phyloP scores from a whole-genome alignment of 1,139 yeast species.

The Yamadazyma spencermartinsiae region DNA sequence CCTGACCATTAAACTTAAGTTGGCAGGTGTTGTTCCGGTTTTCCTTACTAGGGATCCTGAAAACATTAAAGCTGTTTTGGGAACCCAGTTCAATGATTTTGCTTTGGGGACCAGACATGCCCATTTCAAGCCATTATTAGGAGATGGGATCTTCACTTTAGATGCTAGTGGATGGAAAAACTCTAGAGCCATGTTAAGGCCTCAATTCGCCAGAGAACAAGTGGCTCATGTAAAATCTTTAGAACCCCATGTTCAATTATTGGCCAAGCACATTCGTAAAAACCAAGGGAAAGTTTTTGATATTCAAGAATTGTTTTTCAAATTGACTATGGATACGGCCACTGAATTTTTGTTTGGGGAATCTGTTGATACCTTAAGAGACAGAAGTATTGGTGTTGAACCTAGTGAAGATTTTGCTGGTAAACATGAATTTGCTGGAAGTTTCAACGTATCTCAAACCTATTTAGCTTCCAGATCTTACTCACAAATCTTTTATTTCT shows the following conservation, averaged over 20 bases:
- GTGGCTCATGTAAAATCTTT: conserved; percentile 49
- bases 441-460: conserved; percentile 33
- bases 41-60: conserved; percentile 38
- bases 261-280: conserved; percentile 34
- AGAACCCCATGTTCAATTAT: conserved; percentile 46
- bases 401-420: conserved; percentile 32
- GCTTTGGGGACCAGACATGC: conserved; percentile 50
- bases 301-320: conserved; percentile 49
- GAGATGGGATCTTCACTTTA: conserved; percentile 59
- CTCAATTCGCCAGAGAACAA: conserved; percentile 59
- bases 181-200: conserved; percentile 57
- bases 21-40: conserved; percentile 47
- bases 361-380: conserved; percentile 45
- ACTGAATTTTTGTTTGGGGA: conserved; percentile 62
- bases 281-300: conserved; percentile 38
- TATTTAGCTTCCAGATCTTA: conserved; percentile 32
- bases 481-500: conserved; percentile 27
- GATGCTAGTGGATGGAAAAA: conserved; percentile 61
- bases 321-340: conserved; percentile 56
- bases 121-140: conserved; percentile 45
- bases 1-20: conserved; percentile 29
- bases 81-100: conserved; percentile 51
- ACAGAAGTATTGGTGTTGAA: conserved; percentile 52
- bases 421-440: conserved; percentile 21
- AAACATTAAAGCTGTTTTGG: conserved; percentile 40